Percentiles rank a stretch among this genome's conserved stretches.
Evolutionary conservation across 2,329 filamentous ascomycete species (phyloP).

Genomic region (Lecanicillium sp.): DNA sequence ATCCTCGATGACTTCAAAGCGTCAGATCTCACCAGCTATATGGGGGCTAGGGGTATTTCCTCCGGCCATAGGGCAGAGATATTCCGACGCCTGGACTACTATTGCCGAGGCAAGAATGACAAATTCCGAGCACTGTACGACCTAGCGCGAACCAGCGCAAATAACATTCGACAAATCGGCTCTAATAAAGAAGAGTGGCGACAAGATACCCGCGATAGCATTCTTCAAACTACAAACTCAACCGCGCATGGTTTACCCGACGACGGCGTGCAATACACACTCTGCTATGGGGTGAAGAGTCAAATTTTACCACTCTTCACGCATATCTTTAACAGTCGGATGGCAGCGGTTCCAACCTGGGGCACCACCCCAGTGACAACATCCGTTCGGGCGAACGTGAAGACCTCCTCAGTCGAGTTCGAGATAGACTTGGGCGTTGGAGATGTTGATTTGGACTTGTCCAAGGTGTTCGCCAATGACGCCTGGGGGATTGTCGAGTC

Average conservation of each 20-base stretch:
- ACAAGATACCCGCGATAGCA: background rate
- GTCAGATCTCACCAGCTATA: background rate
- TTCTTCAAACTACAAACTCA: background rate
- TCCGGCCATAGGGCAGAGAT: background rate
- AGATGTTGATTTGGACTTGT: background rate
- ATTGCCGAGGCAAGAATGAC: background rate
- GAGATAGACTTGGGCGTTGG: slow-evolving; percentile 1
- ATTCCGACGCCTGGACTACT: background rate
- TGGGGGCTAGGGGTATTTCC: background rate
- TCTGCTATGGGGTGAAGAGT: background rate
- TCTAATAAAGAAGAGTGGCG: background rate
- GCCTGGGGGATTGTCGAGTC: background rate
- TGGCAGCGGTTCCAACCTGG: background rate
- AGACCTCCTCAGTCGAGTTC: background rate
- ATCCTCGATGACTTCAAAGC: background rate
- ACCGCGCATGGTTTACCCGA: background rate
- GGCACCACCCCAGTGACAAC: background rate
- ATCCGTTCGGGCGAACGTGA: background rate
- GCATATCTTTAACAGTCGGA: background rate
- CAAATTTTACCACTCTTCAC: background rate
- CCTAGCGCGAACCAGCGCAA: background rate
- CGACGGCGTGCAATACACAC: background rate
- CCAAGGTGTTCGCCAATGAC: background rate
- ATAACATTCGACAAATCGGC: background rate
- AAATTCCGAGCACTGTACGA: background rate